Evolutionary conservation across 140 eudicot species (phyloP), one percentile per base, ranked within the genome.

Genomic region (Artemisia princeps): DNA sequence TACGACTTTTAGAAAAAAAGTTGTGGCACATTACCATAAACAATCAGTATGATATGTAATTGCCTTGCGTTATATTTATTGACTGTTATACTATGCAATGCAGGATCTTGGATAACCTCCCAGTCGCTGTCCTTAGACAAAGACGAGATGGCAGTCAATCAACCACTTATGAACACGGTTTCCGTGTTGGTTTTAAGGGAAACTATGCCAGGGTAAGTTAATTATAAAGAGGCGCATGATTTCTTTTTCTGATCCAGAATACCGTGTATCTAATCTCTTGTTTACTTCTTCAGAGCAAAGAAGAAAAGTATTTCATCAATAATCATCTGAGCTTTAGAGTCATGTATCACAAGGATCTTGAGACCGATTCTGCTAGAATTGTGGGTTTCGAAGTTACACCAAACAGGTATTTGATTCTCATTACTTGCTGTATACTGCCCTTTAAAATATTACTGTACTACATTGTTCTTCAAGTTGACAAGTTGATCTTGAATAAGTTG

Each of bases 371-470:
- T 69, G 95, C 98, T 69, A 84, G 98, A 71, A 92, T 92, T 60
- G 98, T 92, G 48, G 96, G 96, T 19, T 92, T 92, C 57, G 98
- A 92, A 81, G 98, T 92, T 68, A 78, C 92, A 65, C 98, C 98
- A 15, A 77, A 76, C 87, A 92, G 98, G 98, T 88, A 68, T 48
- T 22, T 65, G 60, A n/a, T 62, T 68, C 6, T 55, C 37, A 6
- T 69, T 50, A 17, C 15, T 1, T 54, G 67, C 60, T 45, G 10
- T 50, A 48, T 14, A 16, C 30, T 53, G 16, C 5, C 53, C 26
- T 6, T 23, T 45, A 20, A 73, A 11, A 52, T 56, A 17, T 17
- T 17, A 17, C 19, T 5, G 0, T 30, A 30, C 1, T 30, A 30
- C 40, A 30, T 0, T 5, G 40, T 30, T 30, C 1, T 4, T 30